These are phyloP conservation scores for Filosporella fistucella DNA, from an alignment of 495 filamentous ascomycete species.

Conservation along the genomic window DNA sequence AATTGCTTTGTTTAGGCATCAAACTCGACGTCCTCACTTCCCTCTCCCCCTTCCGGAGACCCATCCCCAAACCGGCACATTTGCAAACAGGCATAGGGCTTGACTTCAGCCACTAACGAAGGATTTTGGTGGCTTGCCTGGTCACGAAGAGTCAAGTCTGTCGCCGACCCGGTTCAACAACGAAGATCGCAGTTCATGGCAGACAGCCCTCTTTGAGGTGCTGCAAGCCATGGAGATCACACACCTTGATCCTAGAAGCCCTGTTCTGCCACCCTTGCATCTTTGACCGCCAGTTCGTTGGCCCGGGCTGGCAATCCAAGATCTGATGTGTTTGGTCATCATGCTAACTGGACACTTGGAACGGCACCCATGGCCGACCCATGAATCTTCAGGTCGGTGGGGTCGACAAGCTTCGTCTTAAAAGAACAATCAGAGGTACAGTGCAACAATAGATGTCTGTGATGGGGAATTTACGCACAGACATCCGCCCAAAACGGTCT, in stretches of 20 bases:
- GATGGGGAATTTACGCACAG: constrained; percentile 24
- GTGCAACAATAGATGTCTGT: constrained; percentile 21
- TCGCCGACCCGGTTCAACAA: constrained; percentile 13
- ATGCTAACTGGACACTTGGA: constrained; percentile 16
- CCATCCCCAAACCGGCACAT: constrained; percentile 2
- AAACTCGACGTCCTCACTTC: constrained; percentile 9
- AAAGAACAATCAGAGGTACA: constrained; percentile 18
- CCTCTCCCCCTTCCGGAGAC: not conserved
- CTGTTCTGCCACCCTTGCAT: constrained; percentile 19
- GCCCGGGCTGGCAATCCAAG: constrained; percentile 13
- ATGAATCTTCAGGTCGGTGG: not conserved
- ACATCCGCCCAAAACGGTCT: constrained; percentile 22
- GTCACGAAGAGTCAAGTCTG: constrained; percentile 9
- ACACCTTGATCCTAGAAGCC: constrained; percentile 18
- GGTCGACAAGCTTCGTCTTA: constrained; percentile 18
- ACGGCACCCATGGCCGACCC: constrained; percentile 1
- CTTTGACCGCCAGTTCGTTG: constrained; percentile 26
- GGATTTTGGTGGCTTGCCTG: constrained; percentile 15
- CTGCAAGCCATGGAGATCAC: constrained; percentile 28
- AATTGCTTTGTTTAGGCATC: constrained; percentile 24
- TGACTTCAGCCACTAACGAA: constrained; percentile 9
- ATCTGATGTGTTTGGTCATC: constrained; percentile 16
- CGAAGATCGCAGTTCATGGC: constrained; percentile 27
- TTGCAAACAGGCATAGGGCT: constrained; percentile 4
- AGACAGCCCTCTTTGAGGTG: constrained; percentile 18